These are phyloP conservation scores for Saccharomycopsis microspora DNA, from an alignment of 805 yeast species.

Conservation along the genomic window DNA sequence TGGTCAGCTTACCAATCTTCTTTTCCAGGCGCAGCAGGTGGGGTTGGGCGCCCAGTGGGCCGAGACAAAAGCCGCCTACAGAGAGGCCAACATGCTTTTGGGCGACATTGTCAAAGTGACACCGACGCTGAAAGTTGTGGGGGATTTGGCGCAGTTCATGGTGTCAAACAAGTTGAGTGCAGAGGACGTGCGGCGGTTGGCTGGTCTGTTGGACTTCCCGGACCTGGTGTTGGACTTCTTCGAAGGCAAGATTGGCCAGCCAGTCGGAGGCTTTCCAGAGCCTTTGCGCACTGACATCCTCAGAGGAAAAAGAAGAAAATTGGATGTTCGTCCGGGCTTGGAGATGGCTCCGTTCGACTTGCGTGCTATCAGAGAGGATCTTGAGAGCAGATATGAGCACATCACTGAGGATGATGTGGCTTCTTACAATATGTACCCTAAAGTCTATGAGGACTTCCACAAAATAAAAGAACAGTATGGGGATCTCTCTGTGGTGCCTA, in stretches of 20 bases:
- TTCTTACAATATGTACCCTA: slow-evolving; percentile 94
- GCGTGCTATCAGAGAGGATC: slow-evolving; percentile 56
- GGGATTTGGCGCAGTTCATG: slow-evolving; percentile 99
- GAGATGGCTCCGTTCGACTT: slow-evolving; percentile 79
- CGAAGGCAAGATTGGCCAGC: slow-evolving; percentile 99
- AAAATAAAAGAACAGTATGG: slow-evolving; percentile 70
- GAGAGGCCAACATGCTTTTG: slow-evolving; percentile 77
- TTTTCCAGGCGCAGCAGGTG: slow-evolving; percentile 98
- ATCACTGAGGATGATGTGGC: slow-evolving; percentile 86
- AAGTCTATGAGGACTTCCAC: slow-evolving; percentile 84
- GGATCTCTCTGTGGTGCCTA: slow-evolving; percentile 89
- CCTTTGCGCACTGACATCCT: slow-evolving; percentile 89
- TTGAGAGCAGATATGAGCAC: slow-evolving; percentile 65
- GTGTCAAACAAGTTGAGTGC: slow-evolving; percentile 83
- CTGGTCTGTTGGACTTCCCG: slow-evolving; percentile 92
- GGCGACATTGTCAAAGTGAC: slow-evolving; percentile 98
- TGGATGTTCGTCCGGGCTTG: slow-evolving; percentile 86
- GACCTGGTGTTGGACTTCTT: slow-evolving; percentile 96
- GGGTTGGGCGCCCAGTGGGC: slow-evolving; percentile 96
- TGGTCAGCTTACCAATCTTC: slow-evolving; percentile 94
- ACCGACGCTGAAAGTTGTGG: slow-evolving; percentile 99
- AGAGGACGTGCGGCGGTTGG: slow-evolving; percentile 80
- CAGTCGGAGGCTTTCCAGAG: slow-evolving; percentile 99
- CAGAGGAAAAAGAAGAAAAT: slow-evolving; percentile 84
- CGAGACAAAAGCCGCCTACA: slow-evolving; percentile 90